A percentile compares a stretch with the other conserved stretches of the same genome.
phyloP scores from a whole-genome alignment of 352 stramenopile genomes.

The Pythium utonaiense region DNA sequence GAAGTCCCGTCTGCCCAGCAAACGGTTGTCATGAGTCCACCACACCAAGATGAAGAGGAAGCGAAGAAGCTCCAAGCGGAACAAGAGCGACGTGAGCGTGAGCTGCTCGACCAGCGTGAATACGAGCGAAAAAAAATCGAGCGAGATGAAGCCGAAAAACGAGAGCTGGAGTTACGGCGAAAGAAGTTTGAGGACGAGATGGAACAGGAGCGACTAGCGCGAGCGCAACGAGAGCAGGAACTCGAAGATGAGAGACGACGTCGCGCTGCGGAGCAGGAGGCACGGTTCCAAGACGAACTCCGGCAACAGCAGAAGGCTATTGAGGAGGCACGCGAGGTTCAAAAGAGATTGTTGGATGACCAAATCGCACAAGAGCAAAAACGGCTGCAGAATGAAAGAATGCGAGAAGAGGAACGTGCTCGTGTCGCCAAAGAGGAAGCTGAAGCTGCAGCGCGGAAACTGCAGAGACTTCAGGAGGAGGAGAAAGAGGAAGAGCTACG shows the following conservation, averaged over 20 bases:
- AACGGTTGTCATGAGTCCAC: neutral
- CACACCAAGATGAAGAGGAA: conserved; percentile 2
- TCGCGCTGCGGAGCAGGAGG: conserved; percentile 31
- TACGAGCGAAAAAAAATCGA: conserved; percentile 38
- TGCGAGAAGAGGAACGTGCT: conserved; percentile 21
- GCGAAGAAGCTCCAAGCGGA: conserved; percentile 30
- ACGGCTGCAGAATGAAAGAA: conserved; percentile 13
- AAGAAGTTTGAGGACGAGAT: conserved; percentile 46
- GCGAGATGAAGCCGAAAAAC: conserved; percentile 36
- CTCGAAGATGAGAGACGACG: conserved; percentile 25
- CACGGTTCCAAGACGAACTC: conserved; percentile 30
- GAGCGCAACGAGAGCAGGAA: conserved; percentile 37
- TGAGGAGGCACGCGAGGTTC: conserved; percentile 28
- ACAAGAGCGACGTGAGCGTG: conserved; percentile 37
- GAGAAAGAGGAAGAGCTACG: conserved; percentile 20
- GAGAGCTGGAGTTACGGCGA: conserved; percentile 32
- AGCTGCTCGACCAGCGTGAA: conserved; percentile 48
- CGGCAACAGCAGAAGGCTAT: conserved; percentile 30
- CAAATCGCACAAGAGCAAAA: conserved; percentile 22
- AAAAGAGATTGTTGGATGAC: conserved; percentile 27
- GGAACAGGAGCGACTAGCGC: conserved; percentile 28
- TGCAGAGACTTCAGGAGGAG: conserved; percentile 25
- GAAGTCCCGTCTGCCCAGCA: neutral
- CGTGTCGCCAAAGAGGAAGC: conserved; percentile 19
- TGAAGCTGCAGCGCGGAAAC: conserved; percentile 13